Evolutionary conservation across 202 grass and related monocot species (phyloP).

Genomic region (Schoenoplectus tabernaemontani): DNA sequence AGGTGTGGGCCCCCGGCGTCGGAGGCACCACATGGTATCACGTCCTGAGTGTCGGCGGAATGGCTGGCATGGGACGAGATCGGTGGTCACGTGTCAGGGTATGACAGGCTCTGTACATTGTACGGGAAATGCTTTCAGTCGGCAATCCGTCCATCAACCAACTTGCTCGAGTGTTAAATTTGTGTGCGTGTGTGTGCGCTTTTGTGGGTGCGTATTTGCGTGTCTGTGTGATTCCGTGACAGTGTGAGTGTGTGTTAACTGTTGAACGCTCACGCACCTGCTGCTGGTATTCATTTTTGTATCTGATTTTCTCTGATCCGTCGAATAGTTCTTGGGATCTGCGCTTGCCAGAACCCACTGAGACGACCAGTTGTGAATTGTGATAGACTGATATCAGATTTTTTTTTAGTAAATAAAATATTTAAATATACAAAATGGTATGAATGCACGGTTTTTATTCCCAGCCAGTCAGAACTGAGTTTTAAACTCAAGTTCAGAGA

Average conservation of each 20-base stretch:
- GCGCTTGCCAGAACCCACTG: not conserved
- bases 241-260: not conserved
- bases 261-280: not conserved
- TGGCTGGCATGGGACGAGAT: not conserved
- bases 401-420: no score
- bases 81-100: not conserved
- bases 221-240: not conserved
- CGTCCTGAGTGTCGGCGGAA: conserved; percentile 24
- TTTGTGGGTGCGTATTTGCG: not conserved
- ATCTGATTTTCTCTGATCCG: not conserved
- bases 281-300: not conserved
- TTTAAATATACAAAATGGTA: no score
- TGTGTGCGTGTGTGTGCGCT: not conserved
- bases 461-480: no score
- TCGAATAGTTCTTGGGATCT: not conserved
- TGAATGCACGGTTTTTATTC: no score
- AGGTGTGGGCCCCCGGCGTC: not conserved
- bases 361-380: not conserved
- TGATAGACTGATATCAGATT: no score
- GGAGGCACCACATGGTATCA: conserved; percentile 20
- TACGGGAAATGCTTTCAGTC: conserved; percentile 18
- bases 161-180: not conserved
- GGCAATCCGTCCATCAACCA: not conserved
- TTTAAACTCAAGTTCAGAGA: no score
- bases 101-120: not conserved